Conservation (phyloP, 768 basidiomycete genomes). For the Rhizopogon sp. region DNA sequence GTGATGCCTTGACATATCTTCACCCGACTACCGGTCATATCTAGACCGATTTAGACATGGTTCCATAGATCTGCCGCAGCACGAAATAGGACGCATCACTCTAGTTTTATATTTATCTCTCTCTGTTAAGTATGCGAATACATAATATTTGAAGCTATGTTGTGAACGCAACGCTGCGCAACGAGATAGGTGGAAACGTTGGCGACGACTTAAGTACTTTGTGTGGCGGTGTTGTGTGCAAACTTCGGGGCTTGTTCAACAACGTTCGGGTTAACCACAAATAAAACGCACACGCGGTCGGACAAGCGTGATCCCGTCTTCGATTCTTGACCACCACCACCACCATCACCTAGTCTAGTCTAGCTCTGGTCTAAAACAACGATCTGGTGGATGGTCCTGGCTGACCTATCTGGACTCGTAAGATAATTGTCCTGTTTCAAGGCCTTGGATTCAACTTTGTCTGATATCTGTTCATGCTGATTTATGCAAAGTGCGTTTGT, state of each 20-base stretch:
- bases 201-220: too few relatives aligned
- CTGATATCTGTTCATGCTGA: conserved; percentile 3
- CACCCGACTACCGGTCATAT: not conserved
- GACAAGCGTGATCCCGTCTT: not conserved
- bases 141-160: too few relatives aligned
- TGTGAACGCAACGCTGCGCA: too few relatives aligned
- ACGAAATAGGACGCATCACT: not conserved
- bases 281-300: not conserved
- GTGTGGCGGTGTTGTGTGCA: not conserved
- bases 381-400: not conserved
- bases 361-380: not conserved
- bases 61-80: too few relatives aligned
- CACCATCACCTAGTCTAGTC: not conserved
- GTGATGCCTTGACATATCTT: conserved; percentile 25
- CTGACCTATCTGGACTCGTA: not conserved
- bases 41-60: not conserved
- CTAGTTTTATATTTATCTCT: not conserved
- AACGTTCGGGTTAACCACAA: not conserved
- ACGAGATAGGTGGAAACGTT: too few relatives aligned
- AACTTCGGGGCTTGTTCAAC: not conserved
- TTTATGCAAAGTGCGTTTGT: conserved; percentile 21
- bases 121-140: not conserved
- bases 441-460: not conserved
- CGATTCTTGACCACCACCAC: conserved; percentile 1
- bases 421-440: too few relatives aligned